Evolutionary conservation across 2,329 filamentous ascomycete species (phyloP).

Genomic region (Ustilaginoidea virens): DNA sequence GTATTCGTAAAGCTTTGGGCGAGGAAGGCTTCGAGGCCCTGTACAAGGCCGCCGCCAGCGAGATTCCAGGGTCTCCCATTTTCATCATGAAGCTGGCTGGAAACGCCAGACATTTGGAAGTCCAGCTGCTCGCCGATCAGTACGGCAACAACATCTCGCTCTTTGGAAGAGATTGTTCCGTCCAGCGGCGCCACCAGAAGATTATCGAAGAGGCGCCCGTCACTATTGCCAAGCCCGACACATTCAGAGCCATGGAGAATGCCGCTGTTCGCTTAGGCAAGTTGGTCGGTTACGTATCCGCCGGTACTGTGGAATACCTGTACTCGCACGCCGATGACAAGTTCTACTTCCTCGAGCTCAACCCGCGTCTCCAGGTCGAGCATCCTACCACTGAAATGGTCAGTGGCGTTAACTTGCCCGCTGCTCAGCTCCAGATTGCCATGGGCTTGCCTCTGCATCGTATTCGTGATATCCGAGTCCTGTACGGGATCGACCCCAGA

Average conservation of each 20-base stretch:
- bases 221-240: conserved; percentile 77
- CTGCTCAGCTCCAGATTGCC: conserved; percentile 93
- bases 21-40: conserved; percentile 75
- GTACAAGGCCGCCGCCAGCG: conserved; percentile 91
- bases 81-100: conserved; percentile 99
- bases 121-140: conserved; percentile 93
- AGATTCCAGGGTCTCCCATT: conserved; percentile 96
- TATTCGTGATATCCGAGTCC: conserved; percentile 86
- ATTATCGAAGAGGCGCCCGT: conserved; percentile 99
- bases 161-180: conserved; percentile 96
- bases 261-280: conserved; percentile 86
- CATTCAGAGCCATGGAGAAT: conserved; percentile 93
- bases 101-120: conserved; percentile 91
- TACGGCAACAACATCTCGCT: conserved; percentile 99
- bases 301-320: conserved; percentile 95
- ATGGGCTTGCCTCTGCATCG: conserved; percentile 96
- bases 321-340: conserved; percentile 97
- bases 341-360: conserved; percentile 98
- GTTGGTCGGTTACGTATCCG: conserved; percentile 95
- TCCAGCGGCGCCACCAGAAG: conserved; percentile 96
- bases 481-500: conserved; percentile 91
- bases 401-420: conserved; percentile 89
- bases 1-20: conserved; percentile 84
- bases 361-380: conserved; percentile 98
- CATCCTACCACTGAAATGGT: conserved; percentile 99